Evolutionary conservation across 2,329 filamentous ascomycete genomes (phyloP), one percentile per base, ranked within the genome.

Genomic region (Colletotrichum ledebouriae): DNA sequence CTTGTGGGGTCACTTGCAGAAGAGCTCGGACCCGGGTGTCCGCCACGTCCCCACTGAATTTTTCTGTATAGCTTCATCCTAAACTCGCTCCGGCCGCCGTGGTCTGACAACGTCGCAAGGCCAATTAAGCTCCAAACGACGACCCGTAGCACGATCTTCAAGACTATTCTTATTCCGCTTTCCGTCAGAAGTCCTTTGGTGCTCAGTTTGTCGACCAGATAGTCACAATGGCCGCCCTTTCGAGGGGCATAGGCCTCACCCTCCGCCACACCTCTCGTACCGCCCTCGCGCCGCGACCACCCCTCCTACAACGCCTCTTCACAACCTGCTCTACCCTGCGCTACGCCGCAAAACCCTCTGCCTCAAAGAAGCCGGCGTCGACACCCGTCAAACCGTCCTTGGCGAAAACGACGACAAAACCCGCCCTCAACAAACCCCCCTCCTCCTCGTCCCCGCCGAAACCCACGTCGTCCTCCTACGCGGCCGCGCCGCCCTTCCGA

Each of bases 11-110:
- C 17, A n/a, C 13, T 55, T 55, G 10, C 52, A 20, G 25, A 33
- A 20, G 25, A 37, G 15, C 55, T 39, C 41, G 52, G 52, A 41
- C 15, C 41, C 37, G 33, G 44, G 46, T 44, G 29, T 29, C 29
- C 29, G 29, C 34, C 59, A 13, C 12, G 58, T 56, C 59, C 33
- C 70, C 59, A 67, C 59, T 58, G 57, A 58, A 70, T 61, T 67
- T 71, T 71, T 70, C 61, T 59, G 59, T 67, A 71, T 68, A 62
- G 70, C 70, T 71, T 70, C 70, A 63, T 59, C 37, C 50, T 17
- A 29, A 65, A 33, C 11, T 39, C 17, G 44, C 46, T 20, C 29
- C 47, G 17, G 47, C 44, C 22, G 15, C 15, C n/a, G 41, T 55
- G 22, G 55, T 44, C 62, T 59, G 47, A 65, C 55, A 22, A 56